A percentile compares a stretch with the other conserved stretches of the same genome.
phyloP scores from a whole-genome alignment of 208 protist species.

The Leishmania gerbilli region DNA sequence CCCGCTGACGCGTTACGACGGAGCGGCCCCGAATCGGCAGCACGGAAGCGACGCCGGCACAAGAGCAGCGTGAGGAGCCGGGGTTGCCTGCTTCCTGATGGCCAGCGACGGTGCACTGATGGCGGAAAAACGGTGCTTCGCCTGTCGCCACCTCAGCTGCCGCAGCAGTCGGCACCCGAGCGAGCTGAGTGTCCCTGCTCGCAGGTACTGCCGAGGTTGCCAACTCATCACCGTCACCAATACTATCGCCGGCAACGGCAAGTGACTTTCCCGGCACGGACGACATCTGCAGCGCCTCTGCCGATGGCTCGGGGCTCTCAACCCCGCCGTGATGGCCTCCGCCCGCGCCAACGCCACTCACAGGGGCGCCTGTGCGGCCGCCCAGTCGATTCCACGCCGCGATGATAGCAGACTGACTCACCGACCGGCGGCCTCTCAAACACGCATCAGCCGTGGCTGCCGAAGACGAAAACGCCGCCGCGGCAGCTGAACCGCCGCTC shows the following conservation, averaged over 20 bases:
- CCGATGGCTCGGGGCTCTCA: neutral
- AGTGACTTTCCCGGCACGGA: no score
- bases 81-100: neutral
- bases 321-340: neutral
- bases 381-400: constrained; percentile 32
- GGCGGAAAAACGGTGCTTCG: neutral
- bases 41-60: neutral
- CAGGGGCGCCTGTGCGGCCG: neutral
- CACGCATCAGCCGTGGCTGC: neutral
- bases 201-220: neutral
- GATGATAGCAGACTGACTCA: constrained; percentile 29
- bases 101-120: neutral
- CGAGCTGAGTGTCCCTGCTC: neutral
- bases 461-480: neutral
- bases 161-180: neutral
- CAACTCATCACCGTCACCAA: neutral
- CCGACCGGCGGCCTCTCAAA: neutral
- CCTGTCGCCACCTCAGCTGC: neutral
- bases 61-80: neutral
- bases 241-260: neutral
- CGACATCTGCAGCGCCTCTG: neutral
- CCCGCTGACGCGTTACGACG: constrained; percentile 10
- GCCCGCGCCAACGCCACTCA: neutral
- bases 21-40: constrained; percentile 20
- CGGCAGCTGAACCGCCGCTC: neutral